Evolutionary conservation across 2,329 filamentous ascomycete genomes (phyloP), one percentile per base, ranked within the genome.

Genomic region (Aspergillus puulaauensis): DNA sequence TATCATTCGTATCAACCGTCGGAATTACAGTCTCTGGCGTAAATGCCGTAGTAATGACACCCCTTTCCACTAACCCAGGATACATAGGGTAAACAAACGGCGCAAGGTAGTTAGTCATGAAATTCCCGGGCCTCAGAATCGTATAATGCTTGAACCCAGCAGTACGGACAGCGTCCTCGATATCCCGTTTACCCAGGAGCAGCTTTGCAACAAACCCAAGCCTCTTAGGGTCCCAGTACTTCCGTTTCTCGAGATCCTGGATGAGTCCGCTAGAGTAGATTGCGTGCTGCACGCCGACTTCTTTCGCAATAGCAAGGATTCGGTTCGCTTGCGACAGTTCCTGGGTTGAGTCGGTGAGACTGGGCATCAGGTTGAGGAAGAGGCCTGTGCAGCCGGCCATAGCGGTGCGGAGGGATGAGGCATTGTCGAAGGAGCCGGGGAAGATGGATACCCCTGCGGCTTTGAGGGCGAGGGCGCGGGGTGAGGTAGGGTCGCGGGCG

Each of bases 101-200:
- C 4, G 68, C 56, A 4, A 83, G 48, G 59, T 78, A 79, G 63
- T 85, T 84, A 19, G 75, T 72, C 77, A 82, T 81, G 71, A 85
- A 84, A 62, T 74, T 77, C 1, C 77, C 79, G 0, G 80, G 80
- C 2, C 80, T 78, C 2, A 85, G 64, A 21, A 84, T 74, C 0
- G 81, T 83, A 76, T 78, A 83, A 7, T 66, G 60, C 14, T 73
- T 60, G 57, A 81, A 77, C 2, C 74, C 74, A 1, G 69, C 65
- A 8, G 62, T 54, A 19, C 73, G 68, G 4, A 80, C 65, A 19
- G 69, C 68, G 1, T 70, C 58, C 59, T 84, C 81, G 21, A 82
- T 73, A 1, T 65, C 64, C 19, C 70, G 64, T 63, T 84, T 84
- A 19, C 69, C 69, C 6, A 69, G 57, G 4, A 79, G 57, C 2